phyloP scores from a whole-genome alignment of 305 asterid genomes.

The Fraxinus dipetala region DNA sequence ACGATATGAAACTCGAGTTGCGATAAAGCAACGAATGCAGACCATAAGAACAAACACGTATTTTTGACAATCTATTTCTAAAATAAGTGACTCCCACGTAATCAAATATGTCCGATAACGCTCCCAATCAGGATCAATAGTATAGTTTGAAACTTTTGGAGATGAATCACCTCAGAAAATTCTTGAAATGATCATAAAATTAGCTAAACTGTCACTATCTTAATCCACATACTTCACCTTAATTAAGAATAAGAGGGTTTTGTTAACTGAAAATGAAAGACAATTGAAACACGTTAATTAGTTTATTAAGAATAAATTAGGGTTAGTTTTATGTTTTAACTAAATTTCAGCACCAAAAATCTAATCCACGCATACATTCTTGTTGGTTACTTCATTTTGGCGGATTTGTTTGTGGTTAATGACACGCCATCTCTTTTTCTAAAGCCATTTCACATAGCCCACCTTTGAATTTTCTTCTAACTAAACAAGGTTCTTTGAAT shows the following conservation, averaged over 20 bases:
- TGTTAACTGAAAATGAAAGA: constrained; percentile 49
- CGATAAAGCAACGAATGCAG: too few species aligned
- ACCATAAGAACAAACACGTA: too few species aligned
- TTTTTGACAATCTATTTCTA: too few species aligned
- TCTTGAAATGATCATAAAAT: background rate
- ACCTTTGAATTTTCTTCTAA: too few species aligned
- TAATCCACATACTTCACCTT: constrained; percentile 41
- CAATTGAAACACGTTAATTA: constrained; percentile 27
- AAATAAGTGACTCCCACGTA: too few species aligned
- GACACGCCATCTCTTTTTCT: constrained; percentile 29
- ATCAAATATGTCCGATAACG: too few species aligned
- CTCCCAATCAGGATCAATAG: too few species aligned
- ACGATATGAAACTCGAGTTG: too few species aligned
- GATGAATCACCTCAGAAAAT: background rate
- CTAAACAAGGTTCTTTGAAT: too few species aligned
- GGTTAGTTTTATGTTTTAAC: constrained; percentile 60
- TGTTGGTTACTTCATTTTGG: constrained; percentile 46
- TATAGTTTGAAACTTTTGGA: background rate
- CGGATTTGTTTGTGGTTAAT: background rate
- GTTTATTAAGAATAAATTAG: constrained; percentile 23
- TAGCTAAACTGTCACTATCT: constrained; percentile 31
- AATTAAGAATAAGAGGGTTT: constrained; percentile 15
- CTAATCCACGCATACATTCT: constrained; percentile 30
- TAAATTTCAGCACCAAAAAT: constrained; percentile 45
- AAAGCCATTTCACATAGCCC: background rate